Evolutionary conservation across 140 eudicot species (phyloP).

Genomic region (Stevia rebaudiana): DNA sequence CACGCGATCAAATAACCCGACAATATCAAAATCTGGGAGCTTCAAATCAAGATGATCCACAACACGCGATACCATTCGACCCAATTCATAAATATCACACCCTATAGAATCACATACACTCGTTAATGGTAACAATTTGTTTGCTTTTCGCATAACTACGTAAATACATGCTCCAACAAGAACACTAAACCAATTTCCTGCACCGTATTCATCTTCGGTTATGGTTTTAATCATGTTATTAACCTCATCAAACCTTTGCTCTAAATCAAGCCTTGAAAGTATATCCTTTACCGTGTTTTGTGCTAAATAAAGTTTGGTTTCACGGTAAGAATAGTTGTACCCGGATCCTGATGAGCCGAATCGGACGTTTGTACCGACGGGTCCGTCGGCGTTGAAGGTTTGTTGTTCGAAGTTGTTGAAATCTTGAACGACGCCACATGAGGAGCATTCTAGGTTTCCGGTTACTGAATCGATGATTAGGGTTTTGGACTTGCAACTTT

Average conservation of each 20-base stretch:
- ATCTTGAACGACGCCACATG: slow-evolving; percentile 54
- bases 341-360: slow-evolving; percentile 61
- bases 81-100: slow-evolving; percentile 62
- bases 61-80: slow-evolving; percentile 68
- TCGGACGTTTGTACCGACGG: slow-evolving; percentile 49
- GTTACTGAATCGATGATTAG: slow-evolving; percentile 35
- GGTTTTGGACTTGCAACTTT: slow-evolving; percentile 29
- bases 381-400: slow-evolving; percentile 43
- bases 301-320: slow-evolving; percentile 44
- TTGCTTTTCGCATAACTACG: slow-evolving; percentile 52
- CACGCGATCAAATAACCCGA: slow-evolving; percentile 36
- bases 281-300: slow-evolving; percentile 21
- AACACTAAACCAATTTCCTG: slow-evolving; percentile 64
- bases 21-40: slow-evolving; percentile 71
- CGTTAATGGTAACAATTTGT: slow-evolving; percentile 41
- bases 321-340: slow-evolving; percentile 34
- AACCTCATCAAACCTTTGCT: slow-evolving; percentile 34
- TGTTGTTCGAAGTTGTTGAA: slow-evolving; percentile 38
- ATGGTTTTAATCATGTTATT: slow-evolving; percentile 44
- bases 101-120: slow-evolving; percentile 42
- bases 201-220: slow-evolving; percentile 64
- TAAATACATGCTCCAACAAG: slow-evolving; percentile 78
- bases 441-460: slow-evolving; percentile 41
- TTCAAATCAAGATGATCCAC: slow-evolving; percentile 43
- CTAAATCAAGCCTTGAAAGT: slow-evolving; percentile 7